Evolutionary conservation across 2,329 filamentous ascomycete species (phyloP).

Genomic region (Boeremia lycopersici): DNA sequence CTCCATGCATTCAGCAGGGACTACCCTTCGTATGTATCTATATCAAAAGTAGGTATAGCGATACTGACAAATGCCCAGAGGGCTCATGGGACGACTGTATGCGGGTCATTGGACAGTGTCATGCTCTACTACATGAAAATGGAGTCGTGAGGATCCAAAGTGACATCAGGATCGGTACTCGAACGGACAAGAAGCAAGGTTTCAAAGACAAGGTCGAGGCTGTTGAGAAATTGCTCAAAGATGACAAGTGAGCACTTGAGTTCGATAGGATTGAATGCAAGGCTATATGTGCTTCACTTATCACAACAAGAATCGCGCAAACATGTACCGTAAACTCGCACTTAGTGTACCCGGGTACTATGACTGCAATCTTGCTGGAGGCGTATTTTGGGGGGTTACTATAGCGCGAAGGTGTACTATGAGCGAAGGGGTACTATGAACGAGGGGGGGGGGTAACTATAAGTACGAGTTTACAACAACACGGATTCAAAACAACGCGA

Average conservation of each 20-base stretch:
- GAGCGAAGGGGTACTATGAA: too few relatives aligned
- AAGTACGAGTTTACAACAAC: too few relatives aligned
- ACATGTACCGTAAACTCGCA: too few relatives aligned
- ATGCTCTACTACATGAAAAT: constrained; percentile 47
- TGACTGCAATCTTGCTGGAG: too few relatives aligned
- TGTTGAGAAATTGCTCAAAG: constrained; percentile 59
- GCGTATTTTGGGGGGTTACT: too few relatives aligned
- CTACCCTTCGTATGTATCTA: constrained; percentile 69
- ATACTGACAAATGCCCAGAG: constrained; percentile 60
- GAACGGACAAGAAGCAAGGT: constrained; percentile 84
- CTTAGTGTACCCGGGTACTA: too few relatives aligned
- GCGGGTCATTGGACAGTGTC: constrained; percentile 53
- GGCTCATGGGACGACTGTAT: constrained; percentile 91
- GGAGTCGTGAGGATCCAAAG: constrained; percentile 73
- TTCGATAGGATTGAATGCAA: background rate
- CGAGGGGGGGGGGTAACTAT: too few relatives aligned
- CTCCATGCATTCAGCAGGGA: constrained; percentile 91
- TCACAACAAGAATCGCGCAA: constrained; percentile 14
- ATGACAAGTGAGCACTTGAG: constrained; percentile 19
- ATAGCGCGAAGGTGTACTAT: too few relatives aligned
- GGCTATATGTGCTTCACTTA: constrained; percentile 14
- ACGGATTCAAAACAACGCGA: constrained; percentile 16
- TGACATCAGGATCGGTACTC: constrained; percentile 83
- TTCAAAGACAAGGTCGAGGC: constrained; percentile 78
- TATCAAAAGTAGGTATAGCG: background rate